phyloP scores from a whole-genome alignment of 805 yeast species.

The Pichia sporocuriosa region DNA sequence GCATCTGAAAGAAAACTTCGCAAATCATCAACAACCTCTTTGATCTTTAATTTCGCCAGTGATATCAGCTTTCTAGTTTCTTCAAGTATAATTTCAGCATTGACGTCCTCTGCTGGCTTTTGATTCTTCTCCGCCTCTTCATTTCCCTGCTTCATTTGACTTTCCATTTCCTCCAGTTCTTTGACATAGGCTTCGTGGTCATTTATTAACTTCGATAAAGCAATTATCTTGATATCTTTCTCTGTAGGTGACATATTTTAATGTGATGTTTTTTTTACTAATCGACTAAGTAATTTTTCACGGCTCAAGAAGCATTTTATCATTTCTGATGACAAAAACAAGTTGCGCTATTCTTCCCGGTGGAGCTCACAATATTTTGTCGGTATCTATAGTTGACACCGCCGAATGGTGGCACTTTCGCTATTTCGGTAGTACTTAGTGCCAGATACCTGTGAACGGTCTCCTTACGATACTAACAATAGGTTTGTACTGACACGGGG shows the following conservation, averaged over 20 bases:
- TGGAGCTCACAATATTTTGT: too few species aligned
- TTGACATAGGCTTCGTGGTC: slow-evolving; percentile 56
- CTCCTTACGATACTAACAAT: too few species aligned
- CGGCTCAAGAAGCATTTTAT: too few species aligned
- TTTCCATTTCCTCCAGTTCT: slow-evolving; percentile 37
- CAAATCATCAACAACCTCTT: slow-evolving; percentile 3
- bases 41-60: slow-evolving; percentile 17
- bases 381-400: too few species aligned
- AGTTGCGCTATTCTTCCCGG: too few species aligned
- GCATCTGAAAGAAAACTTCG: background rate
- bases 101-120: background rate
- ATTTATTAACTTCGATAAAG: slow-evolving; percentile 60
- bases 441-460: too few species aligned
- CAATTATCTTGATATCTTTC: slow-evolving; percentile 63
- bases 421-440: too few species aligned
- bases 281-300: too few species aligned
- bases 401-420: too few species aligned
- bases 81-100: slow-evolving; percentile 16
- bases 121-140: background rate
- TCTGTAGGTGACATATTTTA: slow-evolving; percentile 54
- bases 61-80: slow-evolving; percentile 15
- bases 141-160: slow-evolving; percentile 5
- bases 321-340: too few species aligned
- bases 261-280: too few species aligned
- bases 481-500: too few species aligned